Conservation (phyloP, 805 yeast species). For the Candida caryicola region DNA sequence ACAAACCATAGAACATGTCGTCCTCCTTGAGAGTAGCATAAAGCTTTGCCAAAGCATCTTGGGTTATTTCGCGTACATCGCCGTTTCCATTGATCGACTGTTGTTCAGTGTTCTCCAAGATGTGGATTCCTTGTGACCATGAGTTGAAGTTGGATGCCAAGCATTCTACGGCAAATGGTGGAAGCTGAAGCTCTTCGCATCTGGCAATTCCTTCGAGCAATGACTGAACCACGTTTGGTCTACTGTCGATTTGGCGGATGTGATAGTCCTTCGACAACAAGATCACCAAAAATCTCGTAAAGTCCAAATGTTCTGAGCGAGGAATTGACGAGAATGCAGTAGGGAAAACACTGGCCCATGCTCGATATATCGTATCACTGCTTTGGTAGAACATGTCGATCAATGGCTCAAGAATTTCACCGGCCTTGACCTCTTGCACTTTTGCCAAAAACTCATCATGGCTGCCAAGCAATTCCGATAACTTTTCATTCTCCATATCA, state of each 20-base stretch:
- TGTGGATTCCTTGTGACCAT: slow-evolving; percentile 84
- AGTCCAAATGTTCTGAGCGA: slow-evolving; percentile 75
- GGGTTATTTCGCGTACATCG: slow-evolving; percentile 77
- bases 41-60: slow-evolving; percentile 87
- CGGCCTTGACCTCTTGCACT: slow-evolving; percentile 42
- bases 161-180: slow-evolving; percentile 91
- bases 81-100: slow-evolving; percentile 62
- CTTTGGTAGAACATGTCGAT: slow-evolving; percentile 80
- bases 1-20: slow-evolving; percentile 95
- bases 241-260: slow-evolving; percentile 78
- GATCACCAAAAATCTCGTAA: slow-evolving; percentile 75
- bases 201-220: slow-evolving; percentile 78
- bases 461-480: slow-evolving; percentile 20
- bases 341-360: slow-evolving; percentile 87
- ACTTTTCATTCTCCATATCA: slow-evolving; percentile 12
- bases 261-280: slow-evolving; percentile 89
- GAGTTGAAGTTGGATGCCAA: slow-evolving; percentile 83
- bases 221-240: slow-evolving; percentile 85
- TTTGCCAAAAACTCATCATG: slow-evolving; percentile 32
- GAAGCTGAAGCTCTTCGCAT: slow-evolving; percentile 72
- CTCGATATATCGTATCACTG: slow-evolving; percentile 70
- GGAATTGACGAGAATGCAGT: slow-evolving; percentile 72
- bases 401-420: slow-evolving; percentile 66
- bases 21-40: slow-evolving; percentile 88
- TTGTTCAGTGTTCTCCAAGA: slow-evolving; percentile 68